Conservation (phyloP, 305 asterid genomes). For the Petunia hybrid region DNA sequence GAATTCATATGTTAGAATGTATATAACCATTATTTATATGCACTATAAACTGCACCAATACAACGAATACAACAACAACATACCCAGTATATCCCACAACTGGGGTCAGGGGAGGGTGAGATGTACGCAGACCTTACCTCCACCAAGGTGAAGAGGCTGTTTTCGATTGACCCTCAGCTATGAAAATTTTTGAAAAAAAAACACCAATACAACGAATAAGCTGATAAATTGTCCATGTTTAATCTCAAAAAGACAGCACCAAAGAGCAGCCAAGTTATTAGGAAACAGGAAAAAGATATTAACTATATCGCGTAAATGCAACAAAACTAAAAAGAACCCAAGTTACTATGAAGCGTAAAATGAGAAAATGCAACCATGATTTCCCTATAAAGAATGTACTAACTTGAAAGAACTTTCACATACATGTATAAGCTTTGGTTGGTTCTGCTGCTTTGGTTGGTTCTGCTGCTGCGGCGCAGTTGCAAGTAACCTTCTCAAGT, state of each 20-base stretch:
- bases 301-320: neutral
- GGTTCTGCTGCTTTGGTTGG: slow-evolving; percentile 63
- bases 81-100: no score
- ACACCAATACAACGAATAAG: neutral
- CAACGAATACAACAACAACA: neutral
- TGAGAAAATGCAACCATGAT: neutral
- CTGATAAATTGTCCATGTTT: neutral
- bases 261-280: no score
- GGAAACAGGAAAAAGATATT: no score
- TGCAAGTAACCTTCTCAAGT: slow-evolving; percentile 75
- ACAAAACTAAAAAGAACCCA: neutral
- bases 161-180: no score
- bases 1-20: no score
- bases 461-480: slow-evolving; percentile 64
- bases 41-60: no score
- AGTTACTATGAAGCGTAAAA: neutral
- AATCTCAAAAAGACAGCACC: no score
- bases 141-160: no score
- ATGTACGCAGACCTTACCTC: no score
- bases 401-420: slow-evolving; percentile 41
- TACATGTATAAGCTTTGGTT: slow-evolving; percentile 83
- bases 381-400: slow-evolving; percentile 26
- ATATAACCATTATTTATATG: no score
- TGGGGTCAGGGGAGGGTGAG: no score
- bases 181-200: no score